Conservation (phyloP, 1,139 yeast genomes). For the Lodderomyces metapsilosis region DNA sequence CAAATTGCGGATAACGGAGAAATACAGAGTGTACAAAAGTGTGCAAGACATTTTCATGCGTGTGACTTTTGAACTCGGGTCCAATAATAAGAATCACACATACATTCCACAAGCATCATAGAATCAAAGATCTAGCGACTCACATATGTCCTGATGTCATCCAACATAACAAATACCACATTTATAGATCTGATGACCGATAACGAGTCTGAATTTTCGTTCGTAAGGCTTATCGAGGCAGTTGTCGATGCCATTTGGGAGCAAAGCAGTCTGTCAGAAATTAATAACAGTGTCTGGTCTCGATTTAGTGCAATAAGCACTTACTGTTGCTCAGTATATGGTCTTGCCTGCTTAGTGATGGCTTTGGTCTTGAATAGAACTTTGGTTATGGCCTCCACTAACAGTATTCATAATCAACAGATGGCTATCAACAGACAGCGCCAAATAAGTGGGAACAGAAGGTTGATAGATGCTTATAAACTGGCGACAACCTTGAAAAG, state of each 20-base stretch:
- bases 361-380: constrained; percentile 67
- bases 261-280: constrained; percentile 19
- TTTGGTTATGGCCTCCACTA: constrained; percentile 62
- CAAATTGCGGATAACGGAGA: no score
- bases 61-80: no score
- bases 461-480: constrained; percentile 11
- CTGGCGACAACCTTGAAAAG: constrained; percentile 22
- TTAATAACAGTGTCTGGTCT: constrained; percentile 15
- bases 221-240: constrained; percentile 16
- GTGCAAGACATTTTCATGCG: no score
- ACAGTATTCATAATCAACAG: constrained; percentile 30
- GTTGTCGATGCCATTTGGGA: constrained; percentile 24
- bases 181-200: background rate
- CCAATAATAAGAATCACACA: no score
- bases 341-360: constrained; percentile 53
- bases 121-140: no score
- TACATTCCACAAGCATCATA: no score
- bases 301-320: constrained; percentile 22
- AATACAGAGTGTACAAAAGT: no score
- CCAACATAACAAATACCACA: constrained; percentile 5
- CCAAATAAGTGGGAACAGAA: constrained; percentile 6
- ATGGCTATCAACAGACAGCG: constrained; percentile 18
- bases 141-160: background rate
- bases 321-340: constrained; percentile 38
- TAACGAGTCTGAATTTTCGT: constrained; percentile 6